phyloP scores from a whole-genome alignment of 805 yeast species.

The Starmera dryadoides region DNA sequence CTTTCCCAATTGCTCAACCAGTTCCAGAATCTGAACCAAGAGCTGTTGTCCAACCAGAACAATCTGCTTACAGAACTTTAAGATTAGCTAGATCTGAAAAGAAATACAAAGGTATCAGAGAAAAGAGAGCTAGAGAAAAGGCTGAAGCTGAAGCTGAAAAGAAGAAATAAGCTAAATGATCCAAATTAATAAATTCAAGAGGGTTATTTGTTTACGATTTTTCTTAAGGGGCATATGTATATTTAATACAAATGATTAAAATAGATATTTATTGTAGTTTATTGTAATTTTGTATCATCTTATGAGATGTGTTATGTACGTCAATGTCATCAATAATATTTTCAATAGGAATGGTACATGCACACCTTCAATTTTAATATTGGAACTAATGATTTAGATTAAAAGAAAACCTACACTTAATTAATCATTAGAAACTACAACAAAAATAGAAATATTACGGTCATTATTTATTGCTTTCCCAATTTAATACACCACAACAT shows the following conservation, averaged over 20 bases:
- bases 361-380: too few relatives aligned
- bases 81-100: conserved; percentile 93
- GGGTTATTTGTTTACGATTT: not conserved
- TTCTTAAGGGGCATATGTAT: conserved; percentile 1
- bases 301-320: too few relatives aligned
- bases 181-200: not conserved
- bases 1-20: conserved; percentile 90
- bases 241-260: conserved; percentile 1
- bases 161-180: conserved; percentile 67
- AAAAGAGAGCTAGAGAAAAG: conserved; percentile 92
- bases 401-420: too few relatives aligned
- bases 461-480: not conserved
- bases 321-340: too few relatives aligned
- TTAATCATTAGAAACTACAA: not conserved
- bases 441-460: not conserved
- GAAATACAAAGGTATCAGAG: conserved; percentile 93
- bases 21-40: conserved; percentile 70
- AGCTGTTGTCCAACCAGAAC: conserved; percentile 67
- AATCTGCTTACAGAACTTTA: conserved; percentile 88
- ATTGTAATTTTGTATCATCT: too few relatives aligned
- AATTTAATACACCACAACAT: not conserved
- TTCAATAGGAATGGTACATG: too few relatives aligned
- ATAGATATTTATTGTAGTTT: not conserved
- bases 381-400: too few relatives aligned
- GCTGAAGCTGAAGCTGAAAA: conserved; percentile 99